Evolutionary conservation across 345 rosid genomes (phyloP), one percentile per base, ranked within the genome.

Genomic region (Populus davidiana): DNA sequence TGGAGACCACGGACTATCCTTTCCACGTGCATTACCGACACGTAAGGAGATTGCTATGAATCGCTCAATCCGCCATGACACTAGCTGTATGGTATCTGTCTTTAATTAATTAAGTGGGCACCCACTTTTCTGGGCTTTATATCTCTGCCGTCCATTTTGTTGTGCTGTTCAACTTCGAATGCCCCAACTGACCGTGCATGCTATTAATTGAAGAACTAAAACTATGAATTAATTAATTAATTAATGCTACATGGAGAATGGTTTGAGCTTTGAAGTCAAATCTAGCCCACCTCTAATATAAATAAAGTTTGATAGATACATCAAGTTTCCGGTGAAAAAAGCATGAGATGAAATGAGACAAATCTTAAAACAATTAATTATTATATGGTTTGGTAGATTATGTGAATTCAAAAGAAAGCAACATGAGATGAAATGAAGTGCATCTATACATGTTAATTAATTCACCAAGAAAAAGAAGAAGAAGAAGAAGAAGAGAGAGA

Each of bases 81-180:
- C 27, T 12, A 23, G 8, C 63, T 3, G 29, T 10, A 10, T 59
- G 12, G 29, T 23, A 8, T 13, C 29, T 23, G 29, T 59, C 29
- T 59, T 59, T 23, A 36, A 8, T 54, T 12, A 35, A n/a, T 4
- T 9, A 2, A 1, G 43, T 76, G 78, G 78, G 79, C 43, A 72
- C 38, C 54, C 20, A 0, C 0, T 2, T 23, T 4, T 77, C 41
- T 70, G 5, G 44, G 43, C 33, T 31, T 9, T 0, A 20, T 33
- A 77, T 62, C 69, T 2, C 11, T 69, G 39, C 80, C 75, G 70
- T 70, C 75, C 75, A 77, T 33, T n/a, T 62, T 12, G 74, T 69
- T 41, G 20, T 2, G 36, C 36, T 33, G 36, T 11, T 43, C 36
- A 33, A 33, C 47, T 43, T 43, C 14, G 3, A 43, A 43, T 2